Conservation (phyloP, 768 basidiomycete species). For the Glaciozyma antarctica region DNA sequence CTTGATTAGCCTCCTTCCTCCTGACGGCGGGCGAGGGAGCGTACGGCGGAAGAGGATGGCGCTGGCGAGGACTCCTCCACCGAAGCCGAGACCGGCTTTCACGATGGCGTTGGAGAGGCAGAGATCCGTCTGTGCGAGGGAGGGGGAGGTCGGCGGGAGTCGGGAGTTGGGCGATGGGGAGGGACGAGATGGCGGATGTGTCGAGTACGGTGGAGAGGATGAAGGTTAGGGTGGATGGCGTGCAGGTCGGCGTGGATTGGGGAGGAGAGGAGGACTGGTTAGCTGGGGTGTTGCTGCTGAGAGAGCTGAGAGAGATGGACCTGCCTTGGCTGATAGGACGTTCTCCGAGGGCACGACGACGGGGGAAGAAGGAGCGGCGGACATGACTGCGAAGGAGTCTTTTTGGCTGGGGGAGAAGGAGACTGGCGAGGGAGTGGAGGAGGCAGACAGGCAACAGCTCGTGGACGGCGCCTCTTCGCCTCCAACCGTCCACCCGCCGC, state of each 20-base stretch:
- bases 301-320: not conserved
- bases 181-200: too few species aligned
- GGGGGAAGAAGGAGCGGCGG: not conserved
- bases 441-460: constrained; percentile 14
- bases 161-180: constrained; percentile 1
- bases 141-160: not conserved
- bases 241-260: not conserved
- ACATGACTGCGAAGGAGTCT: constrained; percentile 11
- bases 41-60: constrained; percentile 82
- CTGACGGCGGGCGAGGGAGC: not conserved
- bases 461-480: too few species aligned
- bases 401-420: constrained; percentile 13
- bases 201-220: not conserved
- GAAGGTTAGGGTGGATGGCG: not conserved
- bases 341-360: constrained; percentile 52
- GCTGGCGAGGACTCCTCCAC: constrained; percentile 75
- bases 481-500: too few species aligned
- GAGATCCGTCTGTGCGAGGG: constrained; percentile 35
- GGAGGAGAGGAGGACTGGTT: not conserved
- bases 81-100: constrained; percentile 80
- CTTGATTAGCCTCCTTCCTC: too few species aligned
- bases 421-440: constrained; percentile 11
- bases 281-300: not conserved
- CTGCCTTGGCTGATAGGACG: constrained; percentile 72
- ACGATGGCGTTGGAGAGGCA: constrained; percentile 67